Base-by-base conservation (phyloP, 2,329 filamentous ascomycete species). In the Curvularia lunata region DNA sequence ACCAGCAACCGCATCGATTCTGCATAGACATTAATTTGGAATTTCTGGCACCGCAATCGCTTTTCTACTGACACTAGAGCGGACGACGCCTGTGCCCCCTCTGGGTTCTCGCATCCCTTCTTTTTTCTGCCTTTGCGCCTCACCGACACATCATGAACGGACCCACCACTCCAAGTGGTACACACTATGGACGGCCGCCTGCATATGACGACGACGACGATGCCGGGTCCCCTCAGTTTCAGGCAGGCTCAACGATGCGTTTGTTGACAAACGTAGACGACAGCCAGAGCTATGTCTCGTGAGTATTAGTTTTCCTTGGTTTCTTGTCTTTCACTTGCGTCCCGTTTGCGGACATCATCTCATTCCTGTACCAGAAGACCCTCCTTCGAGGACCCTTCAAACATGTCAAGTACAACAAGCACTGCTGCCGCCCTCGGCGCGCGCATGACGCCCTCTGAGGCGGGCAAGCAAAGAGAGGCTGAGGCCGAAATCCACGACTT, bases 201-300 rank as follows among this genome's bases (percentile, higher is more conserved):
- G 74, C 77, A 65, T 83, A 82, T 54, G 77, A 79, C 59, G 78
- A 82, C 42, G 74, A 77, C 45, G 74, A 77, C 48, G 74, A 77
- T 30, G 28, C 28, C 50, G 68, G 65, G 46, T 68, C 72, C 18
- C 70, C 73, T 30, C 71, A 68, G 32, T 63, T 66, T 54, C 76
- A 76, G 65, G 74, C 77, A 68, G 78, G 78, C 54, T 75, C 80
- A 54, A 80, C 79, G 45, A 82, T 83, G 81, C 79, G 81, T 58
- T 74, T 83, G 69, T 76, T 83, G 75, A 81, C 80, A 62, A 78
- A 78, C 62, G 73, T 69, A 40, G 79, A 82, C 52, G 78, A 80
- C 47, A 70, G 68, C 61, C 68, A 69, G 52, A 72, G 72, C 64
- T 79, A 80, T 66, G 73, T 75, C 67, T 71, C 75, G 78, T 77